A percentile compares a stretch with the other conserved stretches of the same genome.
These are phyloP conservation scores for Russula sp. DNA, from an alignment of 768 basidiomycete genomes.

Conservation along the genomic window DNA sequence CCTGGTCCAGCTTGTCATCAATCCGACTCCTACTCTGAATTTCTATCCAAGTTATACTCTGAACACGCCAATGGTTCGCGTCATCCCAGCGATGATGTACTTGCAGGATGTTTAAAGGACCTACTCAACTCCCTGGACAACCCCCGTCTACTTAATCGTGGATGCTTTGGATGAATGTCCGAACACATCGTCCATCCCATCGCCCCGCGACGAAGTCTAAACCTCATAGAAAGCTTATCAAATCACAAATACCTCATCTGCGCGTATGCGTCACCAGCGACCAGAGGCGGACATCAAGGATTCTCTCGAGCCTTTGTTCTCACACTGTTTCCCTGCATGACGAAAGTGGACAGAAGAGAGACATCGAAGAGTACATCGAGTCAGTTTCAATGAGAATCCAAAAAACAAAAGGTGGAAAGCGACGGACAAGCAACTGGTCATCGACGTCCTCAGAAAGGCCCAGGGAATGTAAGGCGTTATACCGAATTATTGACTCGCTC, in stretches of 20 bases:
- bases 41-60: neutral
- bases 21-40: neutral
- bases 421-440: neutral
- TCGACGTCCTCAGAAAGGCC: neutral
- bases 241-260: neutral
- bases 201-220: neutral
- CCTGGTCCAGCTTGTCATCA: neutral
- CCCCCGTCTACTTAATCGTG: neutral
- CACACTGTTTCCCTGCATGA: neutral
- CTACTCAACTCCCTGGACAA: neutral
- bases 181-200: neutral
- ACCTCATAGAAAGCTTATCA: neutral
- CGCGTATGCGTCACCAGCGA: neutral
- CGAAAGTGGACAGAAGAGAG: neutral
- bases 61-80: neutral
- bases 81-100: neutral
- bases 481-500: neutral
- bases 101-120: neutral
- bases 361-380: neutral
- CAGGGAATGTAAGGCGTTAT: neutral
- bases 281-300: neutral
- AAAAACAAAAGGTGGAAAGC: neutral
- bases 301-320: neutral
- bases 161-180: neutral
- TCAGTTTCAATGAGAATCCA: neutral